Percentiles rank a stretch among this genome's conserved stretches.
These are phyloP conservation scores for Lagenaria siceraria DNA, from an alignment of 306 rosid genomes.

Conservation along the genomic window DNA sequence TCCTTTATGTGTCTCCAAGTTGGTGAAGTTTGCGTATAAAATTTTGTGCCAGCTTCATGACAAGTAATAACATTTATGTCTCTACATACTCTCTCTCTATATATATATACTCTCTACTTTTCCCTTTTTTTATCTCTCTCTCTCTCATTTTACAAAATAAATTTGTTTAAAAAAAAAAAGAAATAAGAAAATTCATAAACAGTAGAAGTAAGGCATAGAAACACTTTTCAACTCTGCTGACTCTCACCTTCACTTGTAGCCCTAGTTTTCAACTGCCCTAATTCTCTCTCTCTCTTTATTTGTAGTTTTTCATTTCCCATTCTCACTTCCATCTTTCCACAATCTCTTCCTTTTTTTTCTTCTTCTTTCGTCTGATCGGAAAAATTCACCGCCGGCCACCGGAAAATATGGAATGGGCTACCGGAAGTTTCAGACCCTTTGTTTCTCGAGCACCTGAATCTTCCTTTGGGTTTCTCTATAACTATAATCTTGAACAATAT, in stretches of 20 bases:
- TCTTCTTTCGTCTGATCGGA: not conserved
- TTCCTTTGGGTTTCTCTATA: conserved; percentile 14
- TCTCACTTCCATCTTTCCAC: not conserved
- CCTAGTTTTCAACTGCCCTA: conserved; percentile 12
- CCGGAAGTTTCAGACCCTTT: conserved; percentile 52
- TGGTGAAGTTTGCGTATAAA: conserved; percentile 1
- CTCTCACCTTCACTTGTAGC: conserved; percentile 2
- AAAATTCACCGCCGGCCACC: not conserved
- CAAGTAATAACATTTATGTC: not conserved
- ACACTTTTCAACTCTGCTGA: conserved; percentile 12
- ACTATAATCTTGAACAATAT: conserved; percentile 11
- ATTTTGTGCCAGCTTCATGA: not conserved
- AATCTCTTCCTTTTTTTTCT: not conserved
- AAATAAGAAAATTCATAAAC: not conserved
- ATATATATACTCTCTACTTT: not conserved
- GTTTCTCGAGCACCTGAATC: conserved; percentile 22
- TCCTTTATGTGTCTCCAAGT: conserved; percentile 2
- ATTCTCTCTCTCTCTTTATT: conserved; percentile 4
- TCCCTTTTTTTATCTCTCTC: no score
- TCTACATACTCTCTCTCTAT: not conserved
- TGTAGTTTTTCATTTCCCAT: conserved; percentile 38
- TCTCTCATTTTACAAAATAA: not conserved
- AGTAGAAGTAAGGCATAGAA: not conserved
- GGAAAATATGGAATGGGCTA: conserved; percentile 63
- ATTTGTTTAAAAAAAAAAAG: not conserved